These are phyloP conservation scores for Haplosporangium sp. DNA, from an alignment of 371 early-diverging fungal species.

Conservation along the genomic window DNA sequence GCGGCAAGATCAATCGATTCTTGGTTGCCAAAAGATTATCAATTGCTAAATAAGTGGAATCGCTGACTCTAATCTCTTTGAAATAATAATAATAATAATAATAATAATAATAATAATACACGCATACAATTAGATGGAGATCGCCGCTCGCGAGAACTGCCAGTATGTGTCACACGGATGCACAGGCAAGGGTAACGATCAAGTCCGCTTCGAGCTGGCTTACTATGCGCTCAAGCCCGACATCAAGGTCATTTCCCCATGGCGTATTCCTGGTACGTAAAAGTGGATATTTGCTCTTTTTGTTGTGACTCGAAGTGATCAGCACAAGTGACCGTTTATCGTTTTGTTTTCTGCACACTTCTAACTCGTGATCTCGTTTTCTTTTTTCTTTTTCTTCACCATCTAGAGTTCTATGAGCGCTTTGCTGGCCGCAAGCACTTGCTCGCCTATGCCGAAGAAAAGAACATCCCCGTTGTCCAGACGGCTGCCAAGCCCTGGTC, in stretches of 20 bases:
- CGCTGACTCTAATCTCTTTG: no score
- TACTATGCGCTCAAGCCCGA: constrained; percentile 94
- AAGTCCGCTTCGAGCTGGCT: constrained; percentile 98
- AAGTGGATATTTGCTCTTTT: background rate
- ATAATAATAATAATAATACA: background rate
- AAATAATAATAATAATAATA: no score
- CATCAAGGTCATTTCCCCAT: constrained; percentile 96
- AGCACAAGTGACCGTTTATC: constrained; percentile 10
- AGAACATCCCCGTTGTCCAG: constrained; percentile 94
- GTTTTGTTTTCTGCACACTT: background rate
- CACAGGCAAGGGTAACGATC: constrained; percentile 99
- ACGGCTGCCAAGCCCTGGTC: constrained; percentile 98
- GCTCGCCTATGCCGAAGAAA: constrained; percentile 90
- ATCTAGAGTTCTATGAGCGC: constrained; percentile 87
- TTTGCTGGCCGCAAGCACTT: constrained; percentile 95
- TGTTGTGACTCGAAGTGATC: constrained; percentile 7
- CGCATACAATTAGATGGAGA: constrained; percentile 76
- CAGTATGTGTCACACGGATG: constrained; percentile 96
- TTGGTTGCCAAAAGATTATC: no score
- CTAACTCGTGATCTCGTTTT: background rate
- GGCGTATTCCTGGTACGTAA: constrained; percentile 87
- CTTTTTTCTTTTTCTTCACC: background rate
- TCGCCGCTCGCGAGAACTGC: constrained; percentile 93
- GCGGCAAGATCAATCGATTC: no score
- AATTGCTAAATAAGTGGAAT: no score